Evolutionary conservation across 225 moss, liverwort and hornwort species (phyloP).

Genomic region (Straminergon stramineum): DNA sequence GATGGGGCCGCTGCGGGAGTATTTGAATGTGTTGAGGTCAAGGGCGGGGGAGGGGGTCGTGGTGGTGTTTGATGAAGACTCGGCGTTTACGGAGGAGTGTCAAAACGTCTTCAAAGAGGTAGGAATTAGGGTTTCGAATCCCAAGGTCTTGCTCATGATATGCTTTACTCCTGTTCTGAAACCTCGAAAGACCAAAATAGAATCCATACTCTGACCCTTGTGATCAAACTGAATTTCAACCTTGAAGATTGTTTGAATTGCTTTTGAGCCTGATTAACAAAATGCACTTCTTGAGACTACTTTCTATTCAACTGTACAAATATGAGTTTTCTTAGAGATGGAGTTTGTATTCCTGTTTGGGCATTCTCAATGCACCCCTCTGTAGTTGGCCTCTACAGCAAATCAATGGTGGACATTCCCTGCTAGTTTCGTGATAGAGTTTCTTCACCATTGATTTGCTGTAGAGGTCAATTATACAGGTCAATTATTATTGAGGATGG

Average conservation of each 20-base stretch:
- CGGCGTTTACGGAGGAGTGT: constrained; percentile 14
- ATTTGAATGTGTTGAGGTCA: constrained; percentile 14
- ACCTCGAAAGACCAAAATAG: background rate
- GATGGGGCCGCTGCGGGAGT: constrained; percentile 24
- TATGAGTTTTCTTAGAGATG: background rate
- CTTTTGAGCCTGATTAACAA: background rate
- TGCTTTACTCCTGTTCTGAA: background rate
- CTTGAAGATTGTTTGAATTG: background rate
- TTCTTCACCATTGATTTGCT: background rate
- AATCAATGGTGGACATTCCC: background rate
- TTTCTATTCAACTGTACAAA: background rate
- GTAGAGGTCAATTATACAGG: background rate
- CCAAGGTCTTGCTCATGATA: background rate
- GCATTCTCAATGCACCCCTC: background rate
- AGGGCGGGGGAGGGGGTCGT: constrained; percentile 15
- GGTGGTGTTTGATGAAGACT: constrained; percentile 22
- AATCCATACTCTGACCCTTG: background rate
- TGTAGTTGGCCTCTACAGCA: background rate
- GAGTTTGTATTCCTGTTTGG: background rate
- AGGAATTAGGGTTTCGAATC: background rate
- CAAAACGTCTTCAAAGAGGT: constrained; percentile 38
- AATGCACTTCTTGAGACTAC: background rate
- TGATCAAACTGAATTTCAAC: background rate
- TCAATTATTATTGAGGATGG: background rate
- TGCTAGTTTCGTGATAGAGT: background rate